These are phyloP conservation scores for Boletus hoseneyae DNA, from an alignment of 1,284 basidiomycete species.

Conservation along the genomic window DNA sequence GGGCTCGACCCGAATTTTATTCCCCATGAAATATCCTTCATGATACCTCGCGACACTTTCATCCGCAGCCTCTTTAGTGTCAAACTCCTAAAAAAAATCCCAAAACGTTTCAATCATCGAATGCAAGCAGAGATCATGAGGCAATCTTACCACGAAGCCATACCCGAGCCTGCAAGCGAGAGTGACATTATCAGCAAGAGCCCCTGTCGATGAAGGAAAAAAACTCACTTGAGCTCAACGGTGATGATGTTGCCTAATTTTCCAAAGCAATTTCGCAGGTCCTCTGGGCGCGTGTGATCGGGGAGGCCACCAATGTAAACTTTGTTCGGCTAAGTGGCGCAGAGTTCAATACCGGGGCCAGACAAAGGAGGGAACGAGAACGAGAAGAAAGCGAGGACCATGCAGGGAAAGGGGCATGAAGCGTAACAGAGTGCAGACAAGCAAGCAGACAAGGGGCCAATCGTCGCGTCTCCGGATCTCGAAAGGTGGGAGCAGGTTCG, in stretches of 20 bases:
- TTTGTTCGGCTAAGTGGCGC: conserved; percentile 78
- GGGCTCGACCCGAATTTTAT: conserved; percentile 80
- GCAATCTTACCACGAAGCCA: conserved; percentile 72
- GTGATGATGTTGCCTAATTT: conserved; percentile 74
- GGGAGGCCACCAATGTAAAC: conserved; percentile 85
- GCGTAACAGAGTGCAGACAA: conserved; percentile 22
- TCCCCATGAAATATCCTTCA: conserved; percentile 85
- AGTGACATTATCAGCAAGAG: conserved; percentile 7
- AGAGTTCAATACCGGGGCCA: conserved; percentile 57
- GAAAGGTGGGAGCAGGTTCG: conserved; percentile 18
- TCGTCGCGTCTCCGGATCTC: conserved; percentile 17
- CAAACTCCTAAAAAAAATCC: conserved; percentile 65
- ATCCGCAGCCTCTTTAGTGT: conserved; percentile 72
- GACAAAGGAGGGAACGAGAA: conserved; percentile 45
- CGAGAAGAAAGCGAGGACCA: conserved; percentile 45
- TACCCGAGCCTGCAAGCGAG: conserved; percentile 56
- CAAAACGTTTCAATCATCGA: background rate
- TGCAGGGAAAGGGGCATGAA: conserved; percentile 26
- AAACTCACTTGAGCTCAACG: conserved; percentile 77
- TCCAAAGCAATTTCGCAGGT: conserved; percentile 78
- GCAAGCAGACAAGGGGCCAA: conserved; percentile 20
- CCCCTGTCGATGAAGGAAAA: conserved; percentile 1
- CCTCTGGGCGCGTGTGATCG: conserved; percentile 78
- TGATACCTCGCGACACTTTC: conserved; percentile 82
- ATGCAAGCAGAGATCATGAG: background rate